Evolutionary conservation across 768 basidiomycete genomes (phyloP).

Genomic region (Lentinula boryana): DNA sequence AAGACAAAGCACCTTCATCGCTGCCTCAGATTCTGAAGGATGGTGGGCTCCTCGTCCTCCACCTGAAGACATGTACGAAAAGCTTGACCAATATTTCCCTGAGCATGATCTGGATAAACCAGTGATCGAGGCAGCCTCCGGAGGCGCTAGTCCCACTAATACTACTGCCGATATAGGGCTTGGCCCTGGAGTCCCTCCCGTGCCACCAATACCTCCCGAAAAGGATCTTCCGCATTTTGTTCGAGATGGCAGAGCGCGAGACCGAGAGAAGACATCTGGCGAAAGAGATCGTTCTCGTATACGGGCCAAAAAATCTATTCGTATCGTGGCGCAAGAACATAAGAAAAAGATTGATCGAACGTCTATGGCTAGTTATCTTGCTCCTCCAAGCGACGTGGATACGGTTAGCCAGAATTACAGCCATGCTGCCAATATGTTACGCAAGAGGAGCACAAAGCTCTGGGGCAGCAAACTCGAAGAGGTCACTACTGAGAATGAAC

Average conservation of each 20-base stretch:
- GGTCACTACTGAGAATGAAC: constrained; percentile 65
- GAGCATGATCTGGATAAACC: constrained; percentile 95
- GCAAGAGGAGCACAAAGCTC: constrained; percentile 88
- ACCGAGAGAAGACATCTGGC: background rate
- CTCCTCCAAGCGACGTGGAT: background rate
- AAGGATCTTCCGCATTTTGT: constrained; percentile 11
- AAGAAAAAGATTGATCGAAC: constrained; percentile 71
- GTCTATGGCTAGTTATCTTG: constrained; percentile 40
- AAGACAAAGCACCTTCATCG: constrained; percentile 53
- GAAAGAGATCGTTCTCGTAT: constrained; percentile 34
- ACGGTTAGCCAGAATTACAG: constrained; percentile 23
- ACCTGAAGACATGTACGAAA: constrained; percentile 89
- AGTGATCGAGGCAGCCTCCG: constrained; percentile 81
- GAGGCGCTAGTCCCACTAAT: constrained; percentile 71
- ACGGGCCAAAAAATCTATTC: constrained; percentile 84
- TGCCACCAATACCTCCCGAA: constrained; percentile 24
- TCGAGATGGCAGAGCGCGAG: background rate
- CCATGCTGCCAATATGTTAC: constrained; percentile 42
- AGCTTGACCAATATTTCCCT: constrained; percentile 93
- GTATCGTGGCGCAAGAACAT: constrained; percentile 86
- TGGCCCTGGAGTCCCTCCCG: constrained; percentile 25
- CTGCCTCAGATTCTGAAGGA: constrained; percentile 35
- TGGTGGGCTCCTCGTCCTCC: constrained; percentile 90
- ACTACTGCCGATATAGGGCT: constrained; percentile 35
- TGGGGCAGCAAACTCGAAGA: constrained; percentile 95